These are phyloP conservation scores for Neospora caninum DNA, from an alignment of 169 alveolate species.

Conservation along the genomic window DNA sequence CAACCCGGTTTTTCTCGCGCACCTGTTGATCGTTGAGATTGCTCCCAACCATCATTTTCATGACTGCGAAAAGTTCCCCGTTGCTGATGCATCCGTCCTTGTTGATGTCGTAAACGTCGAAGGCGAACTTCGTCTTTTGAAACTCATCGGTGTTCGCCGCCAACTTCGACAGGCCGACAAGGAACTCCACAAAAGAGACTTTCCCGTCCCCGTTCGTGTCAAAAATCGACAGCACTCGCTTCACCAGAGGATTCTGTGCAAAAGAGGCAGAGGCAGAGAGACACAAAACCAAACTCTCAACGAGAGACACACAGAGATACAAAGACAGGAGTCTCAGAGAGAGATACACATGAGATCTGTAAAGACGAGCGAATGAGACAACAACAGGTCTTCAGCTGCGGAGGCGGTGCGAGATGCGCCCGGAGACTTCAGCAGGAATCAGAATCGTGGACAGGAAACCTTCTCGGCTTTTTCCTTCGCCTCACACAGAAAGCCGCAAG, in stretches of 20 bases:
- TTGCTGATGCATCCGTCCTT: conserved; percentile 96
- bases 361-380: too few relatives aligned
- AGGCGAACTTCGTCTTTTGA: conserved; percentile 94
- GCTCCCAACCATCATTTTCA: conserved; percentile 98
- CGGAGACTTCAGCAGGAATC: too few relatives aligned
- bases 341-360: too few relatives aligned
- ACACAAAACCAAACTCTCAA: background rate
- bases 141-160: conserved; percentile 91
- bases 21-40: conserved; percentile 94
- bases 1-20: background rate
- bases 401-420: too few relatives aligned
- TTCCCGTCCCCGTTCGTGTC: conserved; percentile 96
- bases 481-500: too few relatives aligned
- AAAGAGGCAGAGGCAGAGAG: background rate
- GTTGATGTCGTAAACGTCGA: conserved; percentile 95
- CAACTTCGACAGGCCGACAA: conserved; percentile 92
- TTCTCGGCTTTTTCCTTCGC: too few relatives aligned
- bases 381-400: too few relatives aligned
- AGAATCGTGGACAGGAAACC: too few relatives aligned
- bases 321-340: background rate
- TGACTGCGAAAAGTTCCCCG: conserved; percentile 96
- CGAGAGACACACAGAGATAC: background rate
- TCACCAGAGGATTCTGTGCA: conserved; percentile 94
- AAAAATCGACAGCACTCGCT: conserved; percentile 93
- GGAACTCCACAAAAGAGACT: conserved; percentile 96